These are phyloP conservation scores for Botrytis paeoniae DNA, from an alignment of 2,329 filamentous ascomycete genomes.

Conservation along the genomic window DNA sequence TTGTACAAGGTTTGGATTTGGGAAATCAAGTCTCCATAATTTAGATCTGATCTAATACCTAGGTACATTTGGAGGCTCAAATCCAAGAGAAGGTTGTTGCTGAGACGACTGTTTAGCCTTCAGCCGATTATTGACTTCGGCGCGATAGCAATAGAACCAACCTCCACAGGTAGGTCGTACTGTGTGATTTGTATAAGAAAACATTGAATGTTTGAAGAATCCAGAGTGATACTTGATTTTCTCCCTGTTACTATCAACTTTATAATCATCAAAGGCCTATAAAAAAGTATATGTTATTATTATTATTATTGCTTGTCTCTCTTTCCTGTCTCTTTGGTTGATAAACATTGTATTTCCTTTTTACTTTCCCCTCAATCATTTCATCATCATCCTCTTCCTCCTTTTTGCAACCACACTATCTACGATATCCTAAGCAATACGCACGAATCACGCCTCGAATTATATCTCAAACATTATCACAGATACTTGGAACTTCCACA, in stretches of 20 bases:
- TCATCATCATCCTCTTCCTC: neutral
- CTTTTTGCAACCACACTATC: neutral
- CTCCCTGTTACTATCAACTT: neutral
- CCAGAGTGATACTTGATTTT: neutral
- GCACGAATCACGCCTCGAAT: constrained; percentile 10
- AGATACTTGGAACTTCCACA: constrained; percentile 19
- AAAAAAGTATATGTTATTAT: constrained; percentile 12
- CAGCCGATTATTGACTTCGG: constrained; percentile 16
- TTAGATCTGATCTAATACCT: neutral
- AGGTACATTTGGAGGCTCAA: neutral
- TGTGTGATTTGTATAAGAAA: neutral
- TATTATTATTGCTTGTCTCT: neutral
- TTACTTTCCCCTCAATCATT: neutral
- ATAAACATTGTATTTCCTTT: neutral
- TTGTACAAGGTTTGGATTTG: neutral
- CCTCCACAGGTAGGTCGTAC: neutral
- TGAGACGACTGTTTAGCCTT: constrained; percentile 8
- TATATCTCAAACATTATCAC: neutral
- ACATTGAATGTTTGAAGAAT: neutral
- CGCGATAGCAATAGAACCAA: neutral
- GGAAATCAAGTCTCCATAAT: neutral
- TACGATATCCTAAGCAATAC: neutral
- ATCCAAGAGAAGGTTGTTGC: constrained; percentile 7
- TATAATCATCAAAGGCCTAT: constrained; percentile 2
- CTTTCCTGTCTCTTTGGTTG: constrained; percentile 5